Evolutionary conservation across 2,329 filamentous ascomycete genomes (phyloP).

Genomic region (Epichloe festucae): DNA sequence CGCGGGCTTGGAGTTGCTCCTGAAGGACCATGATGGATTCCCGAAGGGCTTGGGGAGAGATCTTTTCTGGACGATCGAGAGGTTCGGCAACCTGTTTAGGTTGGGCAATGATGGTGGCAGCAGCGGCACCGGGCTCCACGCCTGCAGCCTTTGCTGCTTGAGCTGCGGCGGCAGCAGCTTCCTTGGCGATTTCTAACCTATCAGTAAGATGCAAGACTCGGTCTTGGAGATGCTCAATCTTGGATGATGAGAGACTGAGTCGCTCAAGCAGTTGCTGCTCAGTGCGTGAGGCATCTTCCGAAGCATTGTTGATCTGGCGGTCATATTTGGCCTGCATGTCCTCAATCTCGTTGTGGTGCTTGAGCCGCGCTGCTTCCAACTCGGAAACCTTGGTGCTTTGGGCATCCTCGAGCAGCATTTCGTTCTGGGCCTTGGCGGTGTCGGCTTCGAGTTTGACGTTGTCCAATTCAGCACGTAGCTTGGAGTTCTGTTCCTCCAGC

Average conservation of each 20-base stretch:
- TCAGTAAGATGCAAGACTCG: slow-evolving; percentile 77
- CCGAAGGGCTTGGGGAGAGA: slow-evolving; percentile 84
- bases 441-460: slow-evolving; percentile 67
- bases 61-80: slow-evolving; percentile 59
- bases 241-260: slow-evolving; percentile 69
- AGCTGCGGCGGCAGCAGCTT: slow-evolving; percentile 72
- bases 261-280: slow-evolving; percentile 73
- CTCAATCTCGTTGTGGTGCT: slow-evolving; percentile 57
- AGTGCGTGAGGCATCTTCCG: slow-evolving; percentile 69
- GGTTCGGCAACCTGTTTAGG: slow-evolving; percentile 18
- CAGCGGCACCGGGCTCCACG: slow-evolving; percentile 20
- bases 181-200: slow-evolving; percentile 78
- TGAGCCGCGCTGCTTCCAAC: slow-evolving; percentile 37
- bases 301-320: slow-evolving; percentile 55
- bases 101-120: slow-evolving; percentile 10
- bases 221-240: slow-evolving; percentile 75
- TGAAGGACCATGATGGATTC: slow-evolving; percentile 95
- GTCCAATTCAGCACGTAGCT: slow-evolving; percentile 63
- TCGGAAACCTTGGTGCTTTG: slow-evolving; percentile 51
- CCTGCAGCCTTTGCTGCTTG: slow-evolving; percentile 55
- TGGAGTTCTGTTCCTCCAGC: slow-evolving; percentile 65
- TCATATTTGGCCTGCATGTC: slow-evolving; percentile 66
- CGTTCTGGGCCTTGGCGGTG: slow-evolving; percentile 65
- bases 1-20: slow-evolving; percentile 90
- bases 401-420: slow-evolving; percentile 74